Base-by-base conservation (phyloP, 2,329 filamentous ascomycete species). In the Botrytis cinerea region DNA sequence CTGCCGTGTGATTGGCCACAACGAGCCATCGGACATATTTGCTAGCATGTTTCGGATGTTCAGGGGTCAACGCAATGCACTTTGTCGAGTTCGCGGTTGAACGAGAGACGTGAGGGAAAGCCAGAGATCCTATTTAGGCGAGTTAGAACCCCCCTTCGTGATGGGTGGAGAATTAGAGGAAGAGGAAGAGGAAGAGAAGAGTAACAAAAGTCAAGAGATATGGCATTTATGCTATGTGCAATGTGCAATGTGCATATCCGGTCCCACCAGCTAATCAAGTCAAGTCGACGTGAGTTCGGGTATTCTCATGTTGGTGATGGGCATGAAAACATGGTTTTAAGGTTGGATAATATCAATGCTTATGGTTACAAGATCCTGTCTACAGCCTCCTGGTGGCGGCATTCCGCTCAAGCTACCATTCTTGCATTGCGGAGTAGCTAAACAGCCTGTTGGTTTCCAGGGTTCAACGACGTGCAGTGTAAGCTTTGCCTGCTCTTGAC, bases 341-440 rank as follows among this genome's bases (percentile, higher is more conserved):
- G 62, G 28, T 48, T 66, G 18, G 62, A 25, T n/a, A 38, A 25
- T 38, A 28, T 51, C 45, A 51, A 51, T 48, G 45, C 45, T 51
- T 35, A 66, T 35, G 63, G 62, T 22, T 48, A 66, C 62, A 66
- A 45, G 62, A 66, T 48, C 43, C 62, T 66, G 62, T 45, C n/a
- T 48, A 66, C 40, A 48, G 63, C 28, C 28, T 66, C 10, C 22
- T 8, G 14, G 28, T 35, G 45, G 63, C 63, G 45, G 45, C 38
- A 66, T 45, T 28, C 48, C 40, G 45, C 43, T 66, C 43, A 28
- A 64, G 28, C 43, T 48, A 18, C 38, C 45, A 16, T 48, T 25
- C 14, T 7, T 51, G 28, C 32, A 64, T 25, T 22, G 62, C 43
- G 43, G 43, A 66, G 62, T 35, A 66, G 43, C 43, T 28, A 16